Evolutionary conservation across 805 yeast species (phyloP), one percentile per base, ranked within the genome.

Genomic region (Candida michaelii): DNA sequence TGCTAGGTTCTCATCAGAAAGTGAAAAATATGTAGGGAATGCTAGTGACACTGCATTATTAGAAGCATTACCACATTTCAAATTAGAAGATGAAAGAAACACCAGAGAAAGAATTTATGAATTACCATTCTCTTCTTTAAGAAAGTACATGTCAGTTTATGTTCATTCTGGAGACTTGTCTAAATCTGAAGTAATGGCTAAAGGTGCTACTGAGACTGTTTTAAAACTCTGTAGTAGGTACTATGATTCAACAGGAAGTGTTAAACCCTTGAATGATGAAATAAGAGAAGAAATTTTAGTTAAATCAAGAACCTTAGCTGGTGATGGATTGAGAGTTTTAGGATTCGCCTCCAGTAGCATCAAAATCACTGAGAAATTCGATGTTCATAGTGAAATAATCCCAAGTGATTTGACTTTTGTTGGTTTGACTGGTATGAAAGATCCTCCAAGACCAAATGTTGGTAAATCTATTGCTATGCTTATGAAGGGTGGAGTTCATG

Each of bases 381-480:
- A 58, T 19, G 66, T 61, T 4, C 23, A 46, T 21, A 60, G 54
- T 10, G 66, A 58, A 14, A 51, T 49, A 14, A 74, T 69, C 46
- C 85, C 90, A 11, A 53, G 71, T 0, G 83, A 79, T 19, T 71
- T 93, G 51, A 71, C 79, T 2, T 91, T 91, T 57, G 76, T 86
- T 50, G 99, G 99, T 10, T 66, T 93, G 34, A 74, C 89, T 49
- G 98, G 97, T 43, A 89, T 93, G 96, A 89, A 88, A 55, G 99
- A 93, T 65, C 99, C 99, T 8, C 99, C 99, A 44, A 80, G 99
- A 56, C 85, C 90, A 8, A 82, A 84, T 48, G 98, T 93, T 3
- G 76, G 79, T 37, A 69, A 74, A 38, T 85, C 97, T 1, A 78
- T 93, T 44, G 77, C 85, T 29, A 73, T 81, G 49, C 73, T 93